phyloP scores from a whole-genome alignment of 108 stramenopile species.

The Nannochloropsis salina region DNA sequence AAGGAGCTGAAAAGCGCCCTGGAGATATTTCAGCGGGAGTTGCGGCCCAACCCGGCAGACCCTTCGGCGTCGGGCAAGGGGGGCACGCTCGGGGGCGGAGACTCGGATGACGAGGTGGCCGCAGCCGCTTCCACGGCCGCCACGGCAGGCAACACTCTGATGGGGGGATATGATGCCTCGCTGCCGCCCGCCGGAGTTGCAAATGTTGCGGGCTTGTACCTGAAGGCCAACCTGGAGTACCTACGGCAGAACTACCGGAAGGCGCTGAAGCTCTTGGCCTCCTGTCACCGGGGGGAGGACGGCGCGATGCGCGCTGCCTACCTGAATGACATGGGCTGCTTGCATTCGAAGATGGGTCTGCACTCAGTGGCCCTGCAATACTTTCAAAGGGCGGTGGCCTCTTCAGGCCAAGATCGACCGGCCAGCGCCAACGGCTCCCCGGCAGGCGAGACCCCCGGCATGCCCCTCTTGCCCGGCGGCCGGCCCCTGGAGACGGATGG shows the following conservation, averaged over 20 bases:
- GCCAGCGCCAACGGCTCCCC: not conserved
- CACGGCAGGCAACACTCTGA: not conserved
- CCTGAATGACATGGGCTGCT: conserved; percentile 49
- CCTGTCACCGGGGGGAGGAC: conserved; percentile 28
- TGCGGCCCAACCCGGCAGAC: conserved; percentile 14
- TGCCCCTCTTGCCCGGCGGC: not conserved
- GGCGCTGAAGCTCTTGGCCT: conserved; percentile 44
- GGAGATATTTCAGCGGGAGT: conserved; percentile 47
- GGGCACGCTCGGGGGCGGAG: not conserved
- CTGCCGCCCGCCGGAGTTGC: conserved; percentile 40
- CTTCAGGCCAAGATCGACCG: not conserved
- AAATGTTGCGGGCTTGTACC: conserved; percentile 37
- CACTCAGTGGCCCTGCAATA: conserved; percentile 44
- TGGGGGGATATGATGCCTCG: not conserved
- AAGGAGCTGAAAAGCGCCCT: conserved; percentile 50
- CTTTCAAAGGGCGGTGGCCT: conserved; percentile 34
- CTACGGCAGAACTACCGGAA: conserved; percentile 46
- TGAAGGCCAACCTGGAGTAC: conserved; percentile 46
- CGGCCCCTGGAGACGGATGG: not conserved
- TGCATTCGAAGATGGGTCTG: conserved; percentile 37
- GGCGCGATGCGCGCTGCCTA: conserved; percentile 26
- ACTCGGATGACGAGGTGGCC: not conserved
- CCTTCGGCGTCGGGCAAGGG: not conserved
- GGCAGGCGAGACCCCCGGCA: not conserved
- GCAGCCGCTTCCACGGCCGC: not conserved